Evolutionary conservation across 768 basidiomycete species (phyloP).

Genomic region (Tylopilus subfusipes): DNA sequence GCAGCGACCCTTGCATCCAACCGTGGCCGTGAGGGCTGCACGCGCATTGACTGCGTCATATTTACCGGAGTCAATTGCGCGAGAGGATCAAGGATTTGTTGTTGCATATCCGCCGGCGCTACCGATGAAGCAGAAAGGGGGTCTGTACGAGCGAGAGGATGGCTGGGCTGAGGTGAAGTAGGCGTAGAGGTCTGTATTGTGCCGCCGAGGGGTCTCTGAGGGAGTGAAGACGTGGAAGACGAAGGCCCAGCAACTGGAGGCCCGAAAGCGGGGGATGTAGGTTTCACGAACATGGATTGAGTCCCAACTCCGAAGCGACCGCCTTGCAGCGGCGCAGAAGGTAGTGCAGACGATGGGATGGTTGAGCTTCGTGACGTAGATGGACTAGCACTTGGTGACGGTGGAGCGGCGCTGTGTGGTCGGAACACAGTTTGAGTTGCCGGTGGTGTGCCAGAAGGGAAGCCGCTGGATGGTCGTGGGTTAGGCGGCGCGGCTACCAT

Average conservation of each 20-base stretch:
- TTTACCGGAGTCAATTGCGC: slow-evolving; percentile 55
- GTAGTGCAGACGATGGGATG: slow-evolving; percentile 28
- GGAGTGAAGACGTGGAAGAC: slow-evolving; percentile 31
- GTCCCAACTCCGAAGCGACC: slow-evolving; percentile 72
- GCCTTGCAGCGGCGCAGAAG: slow-evolving; percentile 52
- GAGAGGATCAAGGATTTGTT: slow-evolving; percentile 55
- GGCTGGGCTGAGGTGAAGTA: slow-evolving; percentile 6
- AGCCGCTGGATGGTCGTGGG: slow-evolving; percentile 18
- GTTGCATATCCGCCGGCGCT: slow-evolving; percentile 22
- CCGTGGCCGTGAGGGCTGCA: slow-evolving; percentile 66
- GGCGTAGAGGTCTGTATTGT: slow-evolving; percentile 6
- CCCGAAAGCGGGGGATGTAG: slow-evolving; percentile 37
- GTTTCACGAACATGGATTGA: slow-evolving; percentile 74
- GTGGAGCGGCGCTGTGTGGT: slow-evolving; percentile 37
- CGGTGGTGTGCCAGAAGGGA: slow-evolving; percentile 17
- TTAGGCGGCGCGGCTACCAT: slow-evolving; percentile 22
- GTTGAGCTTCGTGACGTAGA: slow-evolving; percentile 33
- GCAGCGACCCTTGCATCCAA: slow-evolving; percentile 85
- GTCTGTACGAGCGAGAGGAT: slow-evolving; percentile 17
- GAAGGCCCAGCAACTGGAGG: slow-evolving; percentile 35
- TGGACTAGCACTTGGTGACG: slow-evolving; percentile 55
- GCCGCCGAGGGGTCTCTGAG: slow-evolving; percentile 21
- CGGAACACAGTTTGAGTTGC: slow-evolving; percentile 23
- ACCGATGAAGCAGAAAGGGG: slow-evolving; percentile 12
- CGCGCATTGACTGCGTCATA: slow-evolving; percentile 72